Percentiles rank a stretch among this genome's conserved stretches.
Conservation (phyloP, 768 basidiomycete genomes). For the Kwoniella sp. region DNA sequence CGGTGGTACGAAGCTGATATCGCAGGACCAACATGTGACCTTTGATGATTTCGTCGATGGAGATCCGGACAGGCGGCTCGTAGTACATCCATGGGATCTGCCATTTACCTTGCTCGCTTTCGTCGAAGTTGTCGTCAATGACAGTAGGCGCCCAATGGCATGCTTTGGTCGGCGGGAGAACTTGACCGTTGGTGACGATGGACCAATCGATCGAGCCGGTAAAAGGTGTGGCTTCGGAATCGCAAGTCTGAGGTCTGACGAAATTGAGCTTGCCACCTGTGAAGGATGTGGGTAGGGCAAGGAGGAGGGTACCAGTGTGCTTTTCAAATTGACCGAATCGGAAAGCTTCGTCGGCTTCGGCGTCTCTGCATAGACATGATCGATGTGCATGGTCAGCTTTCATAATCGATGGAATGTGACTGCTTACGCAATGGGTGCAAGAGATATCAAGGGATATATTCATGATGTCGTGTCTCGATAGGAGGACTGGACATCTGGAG, state of each 20-base stretch:
- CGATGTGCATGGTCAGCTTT: too few species aligned
- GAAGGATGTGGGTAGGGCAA: neutral
- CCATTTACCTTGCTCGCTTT: neutral
- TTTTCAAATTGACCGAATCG: neutral
- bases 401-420: too few species aligned
- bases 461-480: too few species aligned
- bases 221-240: neutral
- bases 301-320: neutral
- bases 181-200: neutral
- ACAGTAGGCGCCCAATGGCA: neutral
- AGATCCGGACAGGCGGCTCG: neutral
- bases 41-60: neutral
- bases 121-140: neutral
- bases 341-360: slow-evolving; percentile 1
- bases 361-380: too few species aligned
- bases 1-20: neutral
- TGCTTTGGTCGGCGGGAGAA: neutral
- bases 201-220: neutral
- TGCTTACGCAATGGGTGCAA: too few species aligned
- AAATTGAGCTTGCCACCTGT: neutral
- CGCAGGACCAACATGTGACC: neutral
- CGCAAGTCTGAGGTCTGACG: neutral
- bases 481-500: too few species aligned
- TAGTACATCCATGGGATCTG: slow-evolving; percentile 2
- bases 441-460: too few species aligned